Evolutionary conservation across 345 rosid species (phyloP), one percentile per base, ranked within the genome.

Genomic region (Cardiospermum halicacabum): DNA sequence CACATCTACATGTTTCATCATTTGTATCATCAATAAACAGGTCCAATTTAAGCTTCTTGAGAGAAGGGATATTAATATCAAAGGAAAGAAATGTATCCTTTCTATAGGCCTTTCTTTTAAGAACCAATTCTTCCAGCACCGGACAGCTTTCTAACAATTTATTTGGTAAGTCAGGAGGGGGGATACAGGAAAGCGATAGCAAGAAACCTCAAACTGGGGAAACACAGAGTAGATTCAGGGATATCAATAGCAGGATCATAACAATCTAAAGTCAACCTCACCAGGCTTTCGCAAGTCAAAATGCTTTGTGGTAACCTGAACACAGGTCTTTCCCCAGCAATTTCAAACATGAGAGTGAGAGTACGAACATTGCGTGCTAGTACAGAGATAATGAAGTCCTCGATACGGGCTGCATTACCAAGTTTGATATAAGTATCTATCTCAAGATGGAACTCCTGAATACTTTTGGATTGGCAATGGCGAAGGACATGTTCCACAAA

Each of bases 151-250:
- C 8, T 13, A 53, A 26, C 13, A 51, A 8, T 4, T 25, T 53
- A 27, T 48, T 22, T 8, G 42, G 8, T 16, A 26, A 3, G 24
- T 7, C 56, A 15, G 15, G 3, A 36, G 34, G 27, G 3, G 24
- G 32, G n/a, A 6, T 26, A 18, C 7, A 3, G 16, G 4, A 13
- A 0, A 32, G 0, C 8, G 3, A 64, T 4, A 18, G 31, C 15
- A 39, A 64, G 59, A 11, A 13, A 12, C 42, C 10, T 34, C 9
- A 53, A 31, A 51, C 58, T 51, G 7, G 59, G 68, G 27, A 53
- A 49, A 18, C 53, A 30, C 0, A 48, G 8, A 21, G 26, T 40
- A 10, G 56, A 28, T 25, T 24, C 3, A 0, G 56, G 66, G 19
- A 62, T 36, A 11, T 36, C 19, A 3, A 37, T 12, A 12, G 36